phyloP scores from a whole-genome alignment of 495 filamentous ascomycete species.

The Penicillium simplicissimum region DNA sequence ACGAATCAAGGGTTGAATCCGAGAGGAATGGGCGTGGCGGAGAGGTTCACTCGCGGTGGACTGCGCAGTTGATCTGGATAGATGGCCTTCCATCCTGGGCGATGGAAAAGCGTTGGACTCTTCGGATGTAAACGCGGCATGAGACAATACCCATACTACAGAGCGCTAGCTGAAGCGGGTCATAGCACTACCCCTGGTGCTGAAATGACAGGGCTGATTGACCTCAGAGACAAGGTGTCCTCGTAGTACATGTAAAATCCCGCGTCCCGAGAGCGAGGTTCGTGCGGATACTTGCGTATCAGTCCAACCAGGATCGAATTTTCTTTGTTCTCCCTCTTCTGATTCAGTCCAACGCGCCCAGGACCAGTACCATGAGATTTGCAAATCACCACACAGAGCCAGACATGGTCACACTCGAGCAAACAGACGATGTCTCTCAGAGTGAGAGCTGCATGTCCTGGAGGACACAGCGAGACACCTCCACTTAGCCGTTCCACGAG shows the following conservation, averaged over 20 bases:
- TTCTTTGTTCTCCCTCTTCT: not conserved
- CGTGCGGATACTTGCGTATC: not conserved
- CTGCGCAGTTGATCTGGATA: not conserved
- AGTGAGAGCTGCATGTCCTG: constrained; percentile 12
- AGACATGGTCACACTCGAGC: not conserved
- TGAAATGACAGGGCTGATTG: not conserved
- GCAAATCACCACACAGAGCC: not conserved
- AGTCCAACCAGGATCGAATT: not conserved
- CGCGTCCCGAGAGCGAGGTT: not conserved
- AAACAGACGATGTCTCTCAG: constrained; percentile 8
- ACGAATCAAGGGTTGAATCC: not conserved
- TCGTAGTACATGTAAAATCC: not conserved
- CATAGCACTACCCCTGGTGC: not conserved
- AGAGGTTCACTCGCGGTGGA: constrained; percentile 9
- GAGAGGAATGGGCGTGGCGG: not conserved
- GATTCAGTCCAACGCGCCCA: not conserved
- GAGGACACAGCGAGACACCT: not conserved
- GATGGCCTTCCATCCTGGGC: not conserved
- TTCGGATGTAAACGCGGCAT: constrained; percentile 18
- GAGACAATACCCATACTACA: constrained; percentile 27
- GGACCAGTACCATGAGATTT: not conserved
- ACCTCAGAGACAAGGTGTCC: not conserved
- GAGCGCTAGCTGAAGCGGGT: not conserved
- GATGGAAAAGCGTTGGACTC: not conserved
- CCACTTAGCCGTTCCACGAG: not conserved